Evolutionary conservation across 768 basidiomycete species (phyloP).

Genomic region (Hericium rajendrae): DNA sequence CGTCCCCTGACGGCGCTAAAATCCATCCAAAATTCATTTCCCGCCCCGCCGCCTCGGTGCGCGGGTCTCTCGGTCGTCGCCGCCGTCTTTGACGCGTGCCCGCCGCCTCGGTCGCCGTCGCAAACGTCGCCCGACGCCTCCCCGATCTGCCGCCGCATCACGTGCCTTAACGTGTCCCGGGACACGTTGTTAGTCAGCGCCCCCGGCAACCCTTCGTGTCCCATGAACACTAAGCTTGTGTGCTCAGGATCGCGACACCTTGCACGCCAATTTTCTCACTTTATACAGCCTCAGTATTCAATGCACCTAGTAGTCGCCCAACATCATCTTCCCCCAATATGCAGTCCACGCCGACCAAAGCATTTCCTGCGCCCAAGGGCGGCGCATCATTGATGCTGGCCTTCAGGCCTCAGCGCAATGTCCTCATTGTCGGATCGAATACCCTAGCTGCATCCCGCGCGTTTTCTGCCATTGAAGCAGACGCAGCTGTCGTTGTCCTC

Average conservation of each 20-base stretch:
- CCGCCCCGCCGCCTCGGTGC: no score
- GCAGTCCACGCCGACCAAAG: not conserved
- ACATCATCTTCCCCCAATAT: not conserved
- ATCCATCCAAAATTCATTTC: no score
- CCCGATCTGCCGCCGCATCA: no score
- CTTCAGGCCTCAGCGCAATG: constrained; percentile 40
- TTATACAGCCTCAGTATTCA: not conserved
- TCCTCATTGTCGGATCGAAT: constrained; percentile 73
- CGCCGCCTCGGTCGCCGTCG: no score
- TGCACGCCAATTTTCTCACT: not conserved
- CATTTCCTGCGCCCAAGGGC: constrained; percentile 18
- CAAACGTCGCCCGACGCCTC: no score
- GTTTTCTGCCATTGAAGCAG: constrained; percentile 74
- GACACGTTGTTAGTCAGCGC: no score
- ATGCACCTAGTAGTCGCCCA: not conserved
- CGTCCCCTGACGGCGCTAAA: no score
- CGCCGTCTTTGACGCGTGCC: no score
- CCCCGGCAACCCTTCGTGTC: no score
- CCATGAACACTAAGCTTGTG: no score
- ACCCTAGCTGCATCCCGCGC: constrained; percentile 77
- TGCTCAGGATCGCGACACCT: constrained; percentile 2
- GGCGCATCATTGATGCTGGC: constrained; percentile 78
- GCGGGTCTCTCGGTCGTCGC: no score
- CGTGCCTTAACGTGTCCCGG: no score
- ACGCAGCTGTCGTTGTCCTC: constrained; percentile 60